Evolutionary conservation across 2,329 filamentous ascomycete genomes (phyloP), one percentile per base, ranked within the genome.

Genomic region (Paecilomyces sp.): DNA sequence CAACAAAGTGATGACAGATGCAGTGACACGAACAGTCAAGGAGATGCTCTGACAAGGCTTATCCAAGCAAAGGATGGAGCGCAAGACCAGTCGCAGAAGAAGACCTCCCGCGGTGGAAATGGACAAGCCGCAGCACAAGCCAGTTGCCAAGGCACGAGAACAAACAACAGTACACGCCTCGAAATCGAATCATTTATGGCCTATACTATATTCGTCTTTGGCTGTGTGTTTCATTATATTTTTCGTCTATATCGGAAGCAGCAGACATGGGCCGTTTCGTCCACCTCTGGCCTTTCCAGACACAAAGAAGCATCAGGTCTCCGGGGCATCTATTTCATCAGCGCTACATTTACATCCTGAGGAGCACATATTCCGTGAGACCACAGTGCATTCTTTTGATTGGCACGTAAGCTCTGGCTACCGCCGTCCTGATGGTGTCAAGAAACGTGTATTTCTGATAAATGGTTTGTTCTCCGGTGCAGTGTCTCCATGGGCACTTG

Each of bases 351-450:
- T 81, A 13, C 77, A 78, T 62, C 79, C 80, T 1, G 67, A 79
- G 47, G 65, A 77, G 18, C 78, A 82, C 66, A 61, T 74, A 3
- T 67, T 68, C 51, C 74, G 80, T 13, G 56, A 63, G 1, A 60
- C 76, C 0, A 64, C 41, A 3, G 76, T 71, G 6, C 68, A 72
- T n/a, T 66, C 67, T 34, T 66, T 74, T 30, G 61, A 72, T 57
- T 82, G 78, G 78, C 74, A 68, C 13, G 70, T 82, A 15, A 79
- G 74, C 2, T 69, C 71, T 18, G 74, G 63, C 1, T 36, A 66
- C 30, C 67, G 71, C n/a, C 71, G 73, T 2, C 79, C 80, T 5
- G 81, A 84, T 65, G 81, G 82, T 0, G 81, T 84, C 1, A 61
- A 70, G n/a, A 82, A 82, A 63, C 63, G 65, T 0, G 73, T 83